Percentiles rank a stretch among this genome's conserved stretches.
Conservation (phyloP, 129 eudicot species). For the Daucus carota region DNA sequence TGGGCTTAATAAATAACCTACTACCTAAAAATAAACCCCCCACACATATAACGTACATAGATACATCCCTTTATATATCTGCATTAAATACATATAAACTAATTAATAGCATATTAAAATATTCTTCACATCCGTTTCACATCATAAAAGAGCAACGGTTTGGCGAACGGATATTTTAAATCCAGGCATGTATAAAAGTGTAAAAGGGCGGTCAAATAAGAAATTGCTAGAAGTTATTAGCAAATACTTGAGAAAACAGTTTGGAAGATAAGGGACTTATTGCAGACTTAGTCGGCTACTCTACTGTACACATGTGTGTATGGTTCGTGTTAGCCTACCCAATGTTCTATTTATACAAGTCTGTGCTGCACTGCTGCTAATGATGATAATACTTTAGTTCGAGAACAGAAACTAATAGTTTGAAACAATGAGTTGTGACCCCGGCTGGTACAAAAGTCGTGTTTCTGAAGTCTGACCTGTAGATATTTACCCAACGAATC, state of each 20-base stretch:
- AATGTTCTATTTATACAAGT: not conserved
- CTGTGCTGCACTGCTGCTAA: not conserved
- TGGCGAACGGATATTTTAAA: not conserved
- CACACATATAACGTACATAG: too few relatives aligned
- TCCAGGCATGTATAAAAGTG: not conserved
- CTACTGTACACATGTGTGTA: not conserved
- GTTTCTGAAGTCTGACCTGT: not conserved
- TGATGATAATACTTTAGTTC: not conserved
- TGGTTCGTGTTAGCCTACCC: not conserved
- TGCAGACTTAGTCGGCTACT: not conserved
- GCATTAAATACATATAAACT: too few relatives aligned
- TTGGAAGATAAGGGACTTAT: not conserved
- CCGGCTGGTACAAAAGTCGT: not conserved
- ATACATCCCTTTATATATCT: too few relatives aligned
- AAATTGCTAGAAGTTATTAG: not conserved
- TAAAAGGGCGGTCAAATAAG: not conserved
- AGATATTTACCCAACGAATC: not conserved
- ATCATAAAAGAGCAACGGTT: not conserved
- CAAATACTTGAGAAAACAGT: not conserved
- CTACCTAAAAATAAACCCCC: too few relatives aligned
- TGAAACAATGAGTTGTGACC: not conserved
- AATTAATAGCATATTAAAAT: too few relatives aligned
- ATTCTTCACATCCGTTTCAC: too few relatives aligned
- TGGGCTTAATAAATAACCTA: too few relatives aligned
- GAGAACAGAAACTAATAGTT: not conserved